phyloP scores from a whole-genome alignment of 2,329 filamentous ascomycete species.

The Drechslerella coelobrocha region DNA sequence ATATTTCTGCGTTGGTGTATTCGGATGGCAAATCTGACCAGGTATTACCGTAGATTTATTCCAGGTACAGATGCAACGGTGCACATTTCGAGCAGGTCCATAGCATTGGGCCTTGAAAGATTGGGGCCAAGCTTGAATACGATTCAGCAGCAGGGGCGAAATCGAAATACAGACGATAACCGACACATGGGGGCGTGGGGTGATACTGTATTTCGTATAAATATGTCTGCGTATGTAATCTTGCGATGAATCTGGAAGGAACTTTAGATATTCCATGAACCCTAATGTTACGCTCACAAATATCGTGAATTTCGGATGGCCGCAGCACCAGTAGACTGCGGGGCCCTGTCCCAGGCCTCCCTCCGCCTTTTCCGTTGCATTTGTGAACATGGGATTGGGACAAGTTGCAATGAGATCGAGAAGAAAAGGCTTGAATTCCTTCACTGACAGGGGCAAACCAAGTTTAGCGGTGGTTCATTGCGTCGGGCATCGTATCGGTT shows the following conservation, averaged over 20 bases:
- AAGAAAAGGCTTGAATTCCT: too few relatives aligned
- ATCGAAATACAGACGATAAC: not conserved
- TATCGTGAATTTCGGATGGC: too few relatives aligned
- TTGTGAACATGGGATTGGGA: too few relatives aligned
- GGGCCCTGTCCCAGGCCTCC: too few relatives aligned
- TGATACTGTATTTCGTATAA: not conserved
- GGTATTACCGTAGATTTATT: not conserved
- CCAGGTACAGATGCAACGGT: not conserved
- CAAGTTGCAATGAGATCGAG: too few relatives aligned
- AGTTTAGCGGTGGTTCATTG: too few relatives aligned
- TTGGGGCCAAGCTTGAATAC: not conserved
- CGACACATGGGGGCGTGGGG: not conserved
- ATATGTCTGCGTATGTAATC: not conserved
- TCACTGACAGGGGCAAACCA: too few relatives aligned
- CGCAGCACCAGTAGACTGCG: too few relatives aligned
- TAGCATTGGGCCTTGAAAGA: not conserved
- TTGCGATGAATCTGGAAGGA: not conserved
- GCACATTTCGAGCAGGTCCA: not conserved
- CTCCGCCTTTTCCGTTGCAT: too few relatives aligned
- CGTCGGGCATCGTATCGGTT: too few relatives aligned
- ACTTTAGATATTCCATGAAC: not conserved
- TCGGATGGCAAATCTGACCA: not conserved
- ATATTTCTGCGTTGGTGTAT: not conserved
- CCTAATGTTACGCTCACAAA: not conserved
- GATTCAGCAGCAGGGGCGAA: constrained; percentile 5